Evolutionary conservation across 495 filamentous ascomycete species (phyloP), one percentile per base, ranked within the genome.

Genomic region (Emericellopsis terricola): DNA sequence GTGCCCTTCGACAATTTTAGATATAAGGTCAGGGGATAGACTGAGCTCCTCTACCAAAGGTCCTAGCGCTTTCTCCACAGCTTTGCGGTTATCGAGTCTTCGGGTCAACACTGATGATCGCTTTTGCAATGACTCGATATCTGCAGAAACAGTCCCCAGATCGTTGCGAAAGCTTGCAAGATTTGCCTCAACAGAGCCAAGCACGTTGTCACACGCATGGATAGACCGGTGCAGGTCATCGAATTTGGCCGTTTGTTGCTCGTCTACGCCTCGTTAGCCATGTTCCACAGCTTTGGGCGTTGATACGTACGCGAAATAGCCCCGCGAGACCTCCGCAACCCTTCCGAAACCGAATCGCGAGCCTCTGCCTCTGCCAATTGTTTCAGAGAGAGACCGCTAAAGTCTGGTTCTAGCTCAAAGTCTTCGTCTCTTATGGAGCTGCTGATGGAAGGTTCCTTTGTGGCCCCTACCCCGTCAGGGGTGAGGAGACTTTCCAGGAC

Each of bases 21-120:
- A 69, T 15, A 96, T 79, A 8, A 86, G 60, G 33, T 68, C 64
- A 5, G 89, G 91, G 2, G 91, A 76, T 21, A 97, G 64, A 39
- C 76, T 84, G 33, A 94, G 76, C 40, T 92, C 84, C 47, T 96
- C 91, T 32, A 97, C 81, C 4, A 86, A 70, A 0, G 89, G 91
- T 0, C 81, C 91, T 8, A 97, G 60, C 1, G 81, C 60, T 51
- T 80, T 84, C 53, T 97, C 89, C 6, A 94, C 84, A 14, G 76
- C 69, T 44, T 79, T 84, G 15, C 89, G 64, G 44, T 96, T 96
- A 45, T 87, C 79, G 20, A 96, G 56, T 51, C 83, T 74, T n/a
- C 76, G 70, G 42, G 86, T 94, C 40, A 97, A 52, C 20, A 77
- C 70, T 4, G 74, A 71, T 2, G 89, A 96, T 13, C 85, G 73